A percentile compares a stretch with the other conserved stretches of the same genome.
These are phyloP conservation scores for Yamadazyma friedrichii DNA, from an alignment of 1,139 yeast species.

Conservation along the genomic window DNA sequence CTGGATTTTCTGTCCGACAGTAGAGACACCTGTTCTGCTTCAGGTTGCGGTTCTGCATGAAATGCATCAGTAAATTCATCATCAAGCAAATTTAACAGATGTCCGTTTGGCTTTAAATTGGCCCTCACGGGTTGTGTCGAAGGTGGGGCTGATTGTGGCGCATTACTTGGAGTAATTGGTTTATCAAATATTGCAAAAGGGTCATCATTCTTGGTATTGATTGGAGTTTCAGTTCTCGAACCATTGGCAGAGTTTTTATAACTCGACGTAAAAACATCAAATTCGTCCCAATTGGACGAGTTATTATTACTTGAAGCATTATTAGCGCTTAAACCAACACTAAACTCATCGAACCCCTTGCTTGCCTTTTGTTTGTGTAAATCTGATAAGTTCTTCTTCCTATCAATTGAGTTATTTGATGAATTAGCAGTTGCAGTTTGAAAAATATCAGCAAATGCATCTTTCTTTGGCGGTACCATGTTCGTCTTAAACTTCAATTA, in stretches of 20 bases:
- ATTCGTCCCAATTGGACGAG: constrained; percentile 12
- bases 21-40: background rate
- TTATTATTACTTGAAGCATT: constrained; percentile 1
- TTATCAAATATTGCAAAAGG: constrained; percentile 22
- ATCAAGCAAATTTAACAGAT: constrained; percentile 27
- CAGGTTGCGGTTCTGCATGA: constrained; percentile 12
- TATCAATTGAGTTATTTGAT: constrained; percentile 8
- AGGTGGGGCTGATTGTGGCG: background rate
- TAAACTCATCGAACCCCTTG: constrained; percentile 1
- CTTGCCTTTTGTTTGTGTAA: constrained; percentile 10
- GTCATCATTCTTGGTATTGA: constrained; percentile 12
- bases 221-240: constrained; percentile 4
- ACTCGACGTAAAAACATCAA: constrained; percentile 13
- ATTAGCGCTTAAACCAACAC: background rate
- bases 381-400: constrained; percentile 14
- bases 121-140: background rate
- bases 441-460: constrained; percentile 49
- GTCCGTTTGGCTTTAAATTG: background rate
- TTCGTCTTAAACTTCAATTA: background rate
- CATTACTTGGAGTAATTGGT: constrained; percentile 1
- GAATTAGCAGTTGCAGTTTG: constrained; percentile 28
- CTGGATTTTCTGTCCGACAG: background rate
- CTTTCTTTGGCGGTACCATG: constrained; percentile 38
- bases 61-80: constrained; percentile 47
- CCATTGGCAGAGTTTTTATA: background rate